Evolutionary conservation across 2,329 filamentous ascomycete genomes (phyloP).

Genomic region (Trichoderma afroharzianum): DNA sequence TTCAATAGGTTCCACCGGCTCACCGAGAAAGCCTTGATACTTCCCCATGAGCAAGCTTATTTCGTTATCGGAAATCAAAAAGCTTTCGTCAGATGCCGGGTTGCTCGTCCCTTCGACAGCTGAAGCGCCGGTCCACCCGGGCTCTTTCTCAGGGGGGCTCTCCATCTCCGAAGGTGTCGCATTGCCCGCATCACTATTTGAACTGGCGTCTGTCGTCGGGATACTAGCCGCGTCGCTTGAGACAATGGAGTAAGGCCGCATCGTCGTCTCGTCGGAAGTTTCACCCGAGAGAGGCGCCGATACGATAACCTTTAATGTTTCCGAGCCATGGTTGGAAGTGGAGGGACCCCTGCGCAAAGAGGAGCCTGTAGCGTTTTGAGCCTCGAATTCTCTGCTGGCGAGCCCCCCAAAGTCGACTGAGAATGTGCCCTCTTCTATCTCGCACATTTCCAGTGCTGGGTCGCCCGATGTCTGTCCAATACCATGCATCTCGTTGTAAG

Average conservation of each 20-base stretch:
- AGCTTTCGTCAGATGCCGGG: constrained; percentile 29
- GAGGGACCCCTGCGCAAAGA: not conserved
- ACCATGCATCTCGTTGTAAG: constrained; percentile 24
- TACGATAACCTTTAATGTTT: constrained; percentile 16
- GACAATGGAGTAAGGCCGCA: constrained; percentile 25
- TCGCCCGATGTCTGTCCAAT: constrained; percentile 7
- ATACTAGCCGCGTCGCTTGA: constrained; percentile 38
- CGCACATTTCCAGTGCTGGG: constrained; percentile 20
- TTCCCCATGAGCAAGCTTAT: constrained; percentile 35
- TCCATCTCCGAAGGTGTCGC: constrained; percentile 38
- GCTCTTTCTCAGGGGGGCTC: constrained; percentile 24
- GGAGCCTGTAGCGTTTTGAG: constrained; percentile 24
- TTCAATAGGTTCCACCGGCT: constrained; percentile 35
- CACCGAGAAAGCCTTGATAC: constrained; percentile 33
- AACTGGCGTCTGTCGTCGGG: constrained; percentile 32
- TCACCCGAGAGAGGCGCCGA: constrained; percentile 7
- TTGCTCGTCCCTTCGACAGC: constrained; percentile 20
- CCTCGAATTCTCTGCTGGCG: constrained; percentile 31
- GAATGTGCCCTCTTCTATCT: constrained; percentile 23
- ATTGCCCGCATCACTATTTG: constrained; percentile 26
- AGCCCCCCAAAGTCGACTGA: constrained; percentile 37
- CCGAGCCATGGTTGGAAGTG: not conserved
- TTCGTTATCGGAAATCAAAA: constrained; percentile 32
- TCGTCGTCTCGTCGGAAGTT: not conserved
- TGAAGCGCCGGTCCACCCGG: constrained; percentile 27